These are phyloP conservation scores for Arachis hypogaea DNA, from an alignment of 306 rosid genomes.

Conservation along the genomic window DNA sequence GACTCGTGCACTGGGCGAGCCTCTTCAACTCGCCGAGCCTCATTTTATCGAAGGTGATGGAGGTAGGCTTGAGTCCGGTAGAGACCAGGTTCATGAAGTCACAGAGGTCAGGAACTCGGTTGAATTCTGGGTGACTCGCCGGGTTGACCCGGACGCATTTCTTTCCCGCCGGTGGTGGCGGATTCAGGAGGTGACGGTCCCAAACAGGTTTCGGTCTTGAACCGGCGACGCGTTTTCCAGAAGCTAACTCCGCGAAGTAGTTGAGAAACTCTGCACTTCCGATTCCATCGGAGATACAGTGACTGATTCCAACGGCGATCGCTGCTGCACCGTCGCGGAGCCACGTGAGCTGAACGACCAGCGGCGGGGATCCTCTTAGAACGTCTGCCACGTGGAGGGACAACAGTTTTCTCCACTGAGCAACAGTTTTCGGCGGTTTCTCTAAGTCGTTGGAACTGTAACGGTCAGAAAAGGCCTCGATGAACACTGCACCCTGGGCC, in stretches of 20 bases:
- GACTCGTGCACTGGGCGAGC: slow-evolving; percentile 44
- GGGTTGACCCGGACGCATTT: not conserved
- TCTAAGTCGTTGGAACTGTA: slow-evolving; percentile 51
- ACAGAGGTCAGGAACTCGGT: slow-evolving; percentile 64
- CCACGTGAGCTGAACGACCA: slow-evolving; percentile 81
- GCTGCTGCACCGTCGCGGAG: slow-evolving; percentile 77
- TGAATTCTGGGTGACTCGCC: slow-evolving; percentile 52
- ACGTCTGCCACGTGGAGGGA: slow-evolving; percentile 69
- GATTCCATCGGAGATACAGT: slow-evolving; percentile 77
- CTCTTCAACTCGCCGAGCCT: slow-evolving; percentile 48
- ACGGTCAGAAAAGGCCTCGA: slow-evolving; percentile 65
- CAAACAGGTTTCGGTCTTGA: slow-evolving; percentile 48
- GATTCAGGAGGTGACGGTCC: slow-evolving; percentile 73
- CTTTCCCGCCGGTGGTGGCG: not conserved
- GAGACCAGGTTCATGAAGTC: slow-evolving; percentile 64
- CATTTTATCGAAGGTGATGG: slow-evolving; percentile 46
- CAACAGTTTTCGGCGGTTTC: slow-evolving; percentile 58
- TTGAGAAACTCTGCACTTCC: slow-evolving; percentile 83
- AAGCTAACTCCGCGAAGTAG: slow-evolving; percentile 55
- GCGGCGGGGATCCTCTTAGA: slow-evolving; percentile 70
- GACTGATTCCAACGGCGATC: slow-evolving; percentile 72
- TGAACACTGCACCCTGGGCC: slow-evolving; percentile 73
- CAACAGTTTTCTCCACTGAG: slow-evolving; percentile 68
- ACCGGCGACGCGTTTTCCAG: slow-evolving; percentile 39
- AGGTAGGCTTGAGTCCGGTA: slow-evolving; percentile 60